Base-by-base conservation (phyloP, 2,329 filamentous ascomycete species). In the Sporothrix luriei region DNA sequence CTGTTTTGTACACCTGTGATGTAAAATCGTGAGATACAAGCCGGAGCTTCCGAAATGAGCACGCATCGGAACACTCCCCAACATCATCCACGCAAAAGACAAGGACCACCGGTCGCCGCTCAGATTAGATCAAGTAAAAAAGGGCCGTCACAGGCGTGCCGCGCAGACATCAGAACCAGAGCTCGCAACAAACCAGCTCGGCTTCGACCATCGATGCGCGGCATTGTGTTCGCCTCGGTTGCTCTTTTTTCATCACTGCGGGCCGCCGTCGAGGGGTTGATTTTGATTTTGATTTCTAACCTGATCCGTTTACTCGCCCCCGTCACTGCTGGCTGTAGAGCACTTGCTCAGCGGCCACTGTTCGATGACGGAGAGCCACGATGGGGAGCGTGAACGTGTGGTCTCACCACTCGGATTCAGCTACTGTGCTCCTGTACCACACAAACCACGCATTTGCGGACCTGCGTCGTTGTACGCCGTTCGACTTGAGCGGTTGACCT, bases 91-190 rank as follows among this genome's bases (percentile, higher is more conserved):
- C 2, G 33, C 33, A 33, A 33, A 33, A 7, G 33, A 43, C 14
- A 49, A 49, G 19, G 6, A 48, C 46, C 62, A 70, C 68, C 75
- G 72, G 68, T 69, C 73, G 73, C 73, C 78, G 77, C 80, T 88
- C 85, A 87, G 85, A 88, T 88, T 87, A 88, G 86, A 87, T 88
- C 85, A 88, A 88, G 85, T 73, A 46, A 57, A 66, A 87, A 83
- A 66, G 87, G 83, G 76, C 80, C 80, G 76, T 82, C 81, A 82
- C 76, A 24, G 79, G 82, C 80, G 74, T 69, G 72, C 76, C 76
- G 74, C 74, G 76, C 75, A 51, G 72, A 73, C 78, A 77, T 79
- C 76, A 84, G 79, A 78, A 85, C 85, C 85, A 85, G 81, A 80
- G 84, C 80, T 21, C 6, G 57, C 69, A 40, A 24, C 13, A 33